Evolutionary conservation across 805 yeast species (phyloP).

Genomic region (Kazachstania taianensis): DNA sequence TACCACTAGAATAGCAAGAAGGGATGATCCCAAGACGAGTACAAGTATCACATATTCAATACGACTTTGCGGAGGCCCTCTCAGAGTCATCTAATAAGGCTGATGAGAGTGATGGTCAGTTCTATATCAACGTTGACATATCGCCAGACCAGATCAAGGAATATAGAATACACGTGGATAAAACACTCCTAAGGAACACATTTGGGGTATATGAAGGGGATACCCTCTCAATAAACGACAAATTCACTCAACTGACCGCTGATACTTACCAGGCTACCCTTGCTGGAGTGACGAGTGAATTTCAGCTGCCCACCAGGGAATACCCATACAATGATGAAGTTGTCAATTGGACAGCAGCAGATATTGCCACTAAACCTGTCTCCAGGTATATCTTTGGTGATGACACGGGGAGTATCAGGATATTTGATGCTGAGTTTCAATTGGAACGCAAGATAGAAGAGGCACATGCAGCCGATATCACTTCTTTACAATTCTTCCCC

Average conservation of each 20-base stretch:
- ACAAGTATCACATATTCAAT: slow-evolving; percentile 32
- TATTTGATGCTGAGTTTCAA: slow-evolving; percentile 13
- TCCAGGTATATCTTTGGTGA: slow-evolving; percentile 28
- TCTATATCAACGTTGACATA: slow-evolving; percentile 36
- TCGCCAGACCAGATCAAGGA: slow-evolving; percentile 21
- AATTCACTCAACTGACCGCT: slow-evolving; percentile 5
- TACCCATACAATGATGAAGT: not conserved
- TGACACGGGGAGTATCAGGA: slow-evolving; percentile 26
- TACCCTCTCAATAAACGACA: slow-evolving; percentile 4
- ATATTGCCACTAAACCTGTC: slow-evolving; percentile 24
- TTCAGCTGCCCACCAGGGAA: slow-evolving; percentile 4
- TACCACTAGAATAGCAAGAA: too few species aligned
- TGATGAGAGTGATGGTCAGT: slow-evolving; percentile 21
- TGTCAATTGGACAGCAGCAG: slow-evolving; percentile 27
- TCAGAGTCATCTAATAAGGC: slow-evolving; percentile 28
- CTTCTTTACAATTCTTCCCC: slow-evolving; percentile 44
- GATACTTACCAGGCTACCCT: slow-evolving; percentile 11
- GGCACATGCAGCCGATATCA: slow-evolving; percentile 46
- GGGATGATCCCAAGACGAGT: slow-evolving; percentile 1
- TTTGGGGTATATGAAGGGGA: slow-evolving; percentile 12
- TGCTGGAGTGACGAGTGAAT: slow-evolving; percentile 8
- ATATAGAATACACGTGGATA: slow-evolving; percentile 21
- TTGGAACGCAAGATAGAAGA: slow-evolving; percentile 11
- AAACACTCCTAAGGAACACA: too few species aligned
- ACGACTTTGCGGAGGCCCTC: slow-evolving; percentile 36